These are phyloP conservation scores for Thuja plicata DNA, from an alignment of 83 land plant species.

Conservation along the genomic window DNA sequence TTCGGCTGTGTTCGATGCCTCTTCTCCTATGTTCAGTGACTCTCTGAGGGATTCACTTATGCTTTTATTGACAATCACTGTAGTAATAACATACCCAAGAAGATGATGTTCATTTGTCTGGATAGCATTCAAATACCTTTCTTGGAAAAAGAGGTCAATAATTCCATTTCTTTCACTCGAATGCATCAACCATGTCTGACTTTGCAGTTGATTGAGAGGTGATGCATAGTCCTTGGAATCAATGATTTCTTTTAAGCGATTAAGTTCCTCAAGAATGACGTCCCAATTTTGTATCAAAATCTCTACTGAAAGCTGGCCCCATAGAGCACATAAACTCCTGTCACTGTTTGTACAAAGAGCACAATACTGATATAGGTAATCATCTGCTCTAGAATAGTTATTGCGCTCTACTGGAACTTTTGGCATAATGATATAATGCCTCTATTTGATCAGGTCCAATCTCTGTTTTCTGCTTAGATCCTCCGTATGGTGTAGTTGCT, in stretches of 20 bases:
- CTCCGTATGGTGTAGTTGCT: no score
- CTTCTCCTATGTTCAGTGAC: no score
- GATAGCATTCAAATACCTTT: slow-evolving; percentile 95
- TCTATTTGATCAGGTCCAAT: slow-evolving; percentile 95
- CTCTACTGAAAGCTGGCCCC: slow-evolving; percentile 98
- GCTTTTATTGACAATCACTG: slow-evolving; percentile 84
- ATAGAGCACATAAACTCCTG: slow-evolving; percentile 89
- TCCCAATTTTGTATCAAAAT: no score
- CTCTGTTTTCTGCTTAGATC: no score
- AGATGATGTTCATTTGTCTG: slow-evolving; percentile 97
- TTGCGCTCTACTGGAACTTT: slow-evolving; percentile 99
- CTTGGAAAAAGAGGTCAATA: slow-evolving; percentile 92
- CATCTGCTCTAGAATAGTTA: slow-evolving; percentile 97
- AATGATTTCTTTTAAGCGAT: no score
- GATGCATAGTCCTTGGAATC: no score
- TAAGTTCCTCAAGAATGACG: no score
- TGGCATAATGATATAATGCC: slow-evolving; percentile 98
- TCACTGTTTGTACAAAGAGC: slow-evolving; percentile 92
- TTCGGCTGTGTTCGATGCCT: no score
- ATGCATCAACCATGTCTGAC: slow-evolving; percentile 88
- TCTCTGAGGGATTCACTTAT: no score
- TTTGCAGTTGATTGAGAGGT: no score
- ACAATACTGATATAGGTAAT: slow-evolving; percentile 90
- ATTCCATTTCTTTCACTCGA: slow-evolving; percentile 95
- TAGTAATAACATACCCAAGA: slow-evolving; percentile 88